These are phyloP conservation scores for Lepidium aucheri DNA, from an alignment of 345 rosid genomes.

Conservation along the genomic window DNA sequence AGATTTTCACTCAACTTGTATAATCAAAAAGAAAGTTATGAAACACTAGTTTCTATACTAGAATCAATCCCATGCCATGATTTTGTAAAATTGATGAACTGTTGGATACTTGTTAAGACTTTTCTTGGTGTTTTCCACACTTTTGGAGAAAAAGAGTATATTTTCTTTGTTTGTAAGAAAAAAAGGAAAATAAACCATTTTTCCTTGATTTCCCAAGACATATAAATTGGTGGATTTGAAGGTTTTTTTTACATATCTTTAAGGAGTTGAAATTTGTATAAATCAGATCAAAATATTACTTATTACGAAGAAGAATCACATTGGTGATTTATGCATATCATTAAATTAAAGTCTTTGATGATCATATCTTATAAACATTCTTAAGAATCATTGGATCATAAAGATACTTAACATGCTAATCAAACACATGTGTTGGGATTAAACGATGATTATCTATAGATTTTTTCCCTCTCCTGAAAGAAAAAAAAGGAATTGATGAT, in stretches of 20 bases:
- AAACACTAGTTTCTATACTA: too few species aligned
- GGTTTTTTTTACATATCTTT: constrained; percentile 26
- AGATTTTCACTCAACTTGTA: constrained; percentile 45
- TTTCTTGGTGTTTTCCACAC: constrained; percentile 29
- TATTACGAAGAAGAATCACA: too few species aligned
- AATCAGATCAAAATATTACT: too few species aligned
- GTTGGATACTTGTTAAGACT: constrained; percentile 36
- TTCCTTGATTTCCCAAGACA: not conserved
- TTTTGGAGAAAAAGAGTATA: constrained; percentile 30
- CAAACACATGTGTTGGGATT: too few species aligned
- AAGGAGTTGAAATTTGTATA: too few species aligned
- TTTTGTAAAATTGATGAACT: constrained; percentile 9
- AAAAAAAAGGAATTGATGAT: too few species aligned
- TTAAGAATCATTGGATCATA: too few species aligned
- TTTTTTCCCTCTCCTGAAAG: too few species aligned
- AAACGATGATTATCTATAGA: not conserved
- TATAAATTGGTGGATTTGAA: not conserved
- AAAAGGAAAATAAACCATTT: not conserved
- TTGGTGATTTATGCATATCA: too few species aligned
- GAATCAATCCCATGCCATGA: not conserved
- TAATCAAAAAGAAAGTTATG: not conserved
- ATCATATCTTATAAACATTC: too few species aligned
- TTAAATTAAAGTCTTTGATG: too few species aligned
- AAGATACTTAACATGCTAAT: not conserved
- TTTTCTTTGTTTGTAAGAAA: constrained; percentile 33